Evolutionary conservation across 73 alveolate genomes (phyloP).

Genomic region (Paraurostyla sp.): DNA sequence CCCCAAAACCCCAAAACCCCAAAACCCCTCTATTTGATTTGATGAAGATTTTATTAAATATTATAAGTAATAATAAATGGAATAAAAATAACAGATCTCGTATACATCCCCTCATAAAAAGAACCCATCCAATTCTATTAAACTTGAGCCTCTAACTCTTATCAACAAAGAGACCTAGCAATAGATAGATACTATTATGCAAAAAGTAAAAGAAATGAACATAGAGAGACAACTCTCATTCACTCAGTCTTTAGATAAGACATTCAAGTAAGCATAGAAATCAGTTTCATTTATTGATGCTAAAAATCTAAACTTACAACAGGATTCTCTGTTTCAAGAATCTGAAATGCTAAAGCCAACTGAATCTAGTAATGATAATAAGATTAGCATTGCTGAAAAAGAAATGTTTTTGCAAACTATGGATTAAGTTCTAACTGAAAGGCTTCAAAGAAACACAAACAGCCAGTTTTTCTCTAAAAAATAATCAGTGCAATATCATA

Average conservation of each 20-base stretch:
- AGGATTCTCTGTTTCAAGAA: neutral
- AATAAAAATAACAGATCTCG: no score
- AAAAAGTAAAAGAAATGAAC: neutral
- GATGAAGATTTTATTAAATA: no score
- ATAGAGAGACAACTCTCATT: neutral
- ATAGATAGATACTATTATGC: neutral
- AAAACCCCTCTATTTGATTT: no score
- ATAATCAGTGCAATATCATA: neutral
- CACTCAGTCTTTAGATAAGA: neutral
- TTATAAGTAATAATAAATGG: no score
- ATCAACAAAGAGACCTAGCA: neutral
- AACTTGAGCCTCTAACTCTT: neutral
- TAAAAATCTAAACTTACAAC: neutral
- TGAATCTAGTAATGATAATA: neutral
- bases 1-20: no score
- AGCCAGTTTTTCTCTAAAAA: neutral
- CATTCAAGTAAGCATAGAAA: neutral
- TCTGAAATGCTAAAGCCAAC: neutral
- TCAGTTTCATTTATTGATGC: neutral
- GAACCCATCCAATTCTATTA: neutral
- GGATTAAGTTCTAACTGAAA: conserved; percentile 37
- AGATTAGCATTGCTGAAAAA: neutral
- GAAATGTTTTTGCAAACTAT: conserved; percentile 35
- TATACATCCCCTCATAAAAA: neutral
- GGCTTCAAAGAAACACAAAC: neutral